phyloP scores from a whole-genome alignment of 2,329 filamentous ascomycete species.

The Trichothecium roseum region DNA sequence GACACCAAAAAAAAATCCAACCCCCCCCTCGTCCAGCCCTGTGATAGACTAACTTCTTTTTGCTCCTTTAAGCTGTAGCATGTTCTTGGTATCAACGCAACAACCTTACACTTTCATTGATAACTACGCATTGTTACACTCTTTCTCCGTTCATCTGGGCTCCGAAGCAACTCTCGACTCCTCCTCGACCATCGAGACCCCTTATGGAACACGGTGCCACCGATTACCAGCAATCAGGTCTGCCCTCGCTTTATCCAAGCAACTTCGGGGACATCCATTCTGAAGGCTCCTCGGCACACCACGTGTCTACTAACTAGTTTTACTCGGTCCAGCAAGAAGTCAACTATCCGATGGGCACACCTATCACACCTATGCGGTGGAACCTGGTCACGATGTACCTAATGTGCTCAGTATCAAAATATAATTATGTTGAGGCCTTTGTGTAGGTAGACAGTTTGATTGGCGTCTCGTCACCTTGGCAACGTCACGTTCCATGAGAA shows the following conservation, averaged over 20 bases:
- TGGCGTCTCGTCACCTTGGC: too few relatives aligned
- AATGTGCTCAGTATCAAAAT: too few relatives aligned
- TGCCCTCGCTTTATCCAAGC: constrained; percentile 62
- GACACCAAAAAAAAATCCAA: constrained; percentile 6
- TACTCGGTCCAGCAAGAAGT: constrained; percentile 77
- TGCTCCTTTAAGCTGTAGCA: constrained; percentile 20
- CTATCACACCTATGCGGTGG: constrained; percentile 69
- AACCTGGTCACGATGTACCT: constrained; percentile 94
- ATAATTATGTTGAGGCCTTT: too few relatives aligned
- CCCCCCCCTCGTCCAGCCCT: too few relatives aligned
- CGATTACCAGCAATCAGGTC: constrained; percentile 85
- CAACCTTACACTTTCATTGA: constrained; percentile 12
- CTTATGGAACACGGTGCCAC: constrained; percentile 52
- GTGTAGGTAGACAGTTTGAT: too few relatives aligned
- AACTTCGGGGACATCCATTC: constrained; percentile 61
- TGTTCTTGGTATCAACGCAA: constrained; percentile 22
- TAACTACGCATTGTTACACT: constrained; percentile 6
- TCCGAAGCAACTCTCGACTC: constrained; percentile 15
- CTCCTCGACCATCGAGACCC: constrained; percentile 17
- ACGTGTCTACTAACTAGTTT: constrained; percentile 74
- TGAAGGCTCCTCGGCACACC: constrained; percentile 84
- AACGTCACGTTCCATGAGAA: too few relatives aligned
- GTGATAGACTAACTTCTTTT: neutral
- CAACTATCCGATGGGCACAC: constrained; percentile 67
- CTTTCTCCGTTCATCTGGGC: constrained; percentile 8